Percentiles rank a stretch among this genome's conserved stretches.
Evolutionary conservation across 805 yeast species (phyloP).

Genomic region (Cyberlindnera amylophila): DNA sequence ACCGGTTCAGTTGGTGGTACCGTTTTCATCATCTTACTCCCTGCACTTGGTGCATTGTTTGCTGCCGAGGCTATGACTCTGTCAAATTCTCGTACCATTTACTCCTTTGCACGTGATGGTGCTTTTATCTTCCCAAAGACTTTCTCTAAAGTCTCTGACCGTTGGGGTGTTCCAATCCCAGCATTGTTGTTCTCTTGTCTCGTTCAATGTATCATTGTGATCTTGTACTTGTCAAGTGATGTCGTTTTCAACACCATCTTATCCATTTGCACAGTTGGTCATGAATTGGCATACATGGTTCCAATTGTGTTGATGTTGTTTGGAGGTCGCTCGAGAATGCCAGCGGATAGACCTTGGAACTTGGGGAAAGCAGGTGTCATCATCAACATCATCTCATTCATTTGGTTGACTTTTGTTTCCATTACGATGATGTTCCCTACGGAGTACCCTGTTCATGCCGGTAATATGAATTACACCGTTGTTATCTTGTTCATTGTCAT

Average conservation of each 20-base stretch:
- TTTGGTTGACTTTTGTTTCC: constrained; percentile 24
- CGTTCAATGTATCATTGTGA: constrained; percentile 27
- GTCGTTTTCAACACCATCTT: constrained; percentile 33
- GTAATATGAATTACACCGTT: constrained; percentile 27
- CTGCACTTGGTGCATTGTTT: constrained; percentile 23
- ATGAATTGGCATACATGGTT: constrained; percentile 29
- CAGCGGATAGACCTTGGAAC: constrained; percentile 24
- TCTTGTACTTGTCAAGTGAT: constrained; percentile 29
- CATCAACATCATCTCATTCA: constrained; percentile 17
- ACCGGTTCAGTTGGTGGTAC: constrained; percentile 30
- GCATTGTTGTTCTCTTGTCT: constrained; percentile 27
- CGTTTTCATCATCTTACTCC: constrained; percentile 22
- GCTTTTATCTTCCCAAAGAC: constrained; percentile 31
- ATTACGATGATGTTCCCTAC: constrained; percentile 27
- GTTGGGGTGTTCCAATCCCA: constrained; percentile 29
- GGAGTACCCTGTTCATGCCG: constrained; percentile 19
- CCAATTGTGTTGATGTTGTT: constrained; percentile 28
- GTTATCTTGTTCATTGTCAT: constrained; percentile 25
- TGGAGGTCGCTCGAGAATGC: constrained; percentile 23
- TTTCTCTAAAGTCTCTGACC: constrained; percentile 26
- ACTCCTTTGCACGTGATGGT: constrained; percentile 33
- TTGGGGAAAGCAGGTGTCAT: constrained; percentile 21
- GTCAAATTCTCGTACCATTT: constrained; percentile 31
- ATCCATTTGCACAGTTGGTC: constrained; percentile 31
- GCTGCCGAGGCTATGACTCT: constrained; percentile 30